Percentiles rank a stretch among this genome's conserved stretches.
These are phyloP conservation scores for Globisporangium solare DNA, from an alignment of 352 stramenopile genomes.

Conservation along the genomic window DNA sequence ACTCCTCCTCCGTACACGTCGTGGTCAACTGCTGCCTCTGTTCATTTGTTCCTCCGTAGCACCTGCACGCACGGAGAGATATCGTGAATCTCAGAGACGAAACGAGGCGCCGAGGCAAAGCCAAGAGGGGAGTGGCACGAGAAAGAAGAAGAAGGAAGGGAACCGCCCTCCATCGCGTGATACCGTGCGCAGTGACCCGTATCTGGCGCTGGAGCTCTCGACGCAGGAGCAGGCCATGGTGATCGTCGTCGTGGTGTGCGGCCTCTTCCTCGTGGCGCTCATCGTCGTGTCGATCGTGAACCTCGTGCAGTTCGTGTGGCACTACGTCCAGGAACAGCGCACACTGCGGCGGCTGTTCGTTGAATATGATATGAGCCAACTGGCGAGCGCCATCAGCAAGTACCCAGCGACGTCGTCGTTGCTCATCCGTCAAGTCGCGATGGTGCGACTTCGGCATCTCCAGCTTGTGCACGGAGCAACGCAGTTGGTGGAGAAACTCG, in stretches of 20 bases:
- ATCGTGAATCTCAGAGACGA: conserved; percentile 4
- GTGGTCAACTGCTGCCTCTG: no score
- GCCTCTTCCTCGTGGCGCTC: conserved; percentile 35
- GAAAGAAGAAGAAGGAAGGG: not conserved
- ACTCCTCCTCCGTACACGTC: no score
- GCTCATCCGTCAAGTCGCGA: conserved; percentile 43
- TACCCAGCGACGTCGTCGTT: conserved; percentile 33
- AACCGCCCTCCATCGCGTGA: no score
- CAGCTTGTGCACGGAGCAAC: conserved; percentile 31
- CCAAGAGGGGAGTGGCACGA: not conserved
- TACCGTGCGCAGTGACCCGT: no score
- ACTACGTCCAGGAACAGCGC: conserved; percentile 34
- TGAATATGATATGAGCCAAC: conserved; percentile 16
- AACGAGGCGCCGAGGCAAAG: not conserved
- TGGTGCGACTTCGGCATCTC: conserved; percentile 39
- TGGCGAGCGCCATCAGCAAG: conserved; percentile 29
- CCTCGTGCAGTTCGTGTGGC: conserved; percentile 38
- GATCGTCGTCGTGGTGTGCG: conserved; percentile 45
- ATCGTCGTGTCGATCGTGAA: conserved; percentile 28
- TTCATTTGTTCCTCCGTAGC: not conserved
- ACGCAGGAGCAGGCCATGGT: conserved; percentile 55
- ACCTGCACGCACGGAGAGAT: conserved; percentile 1
- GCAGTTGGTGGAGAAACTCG: conserved; percentile 29
- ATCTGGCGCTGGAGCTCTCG: conserved; percentile 39
- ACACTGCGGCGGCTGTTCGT: conserved; percentile 37